Evolutionary conservation across 225 moss, liverwort and hornwort species (phyloP).

Genomic region (Sphagnum contortum): DNA sequence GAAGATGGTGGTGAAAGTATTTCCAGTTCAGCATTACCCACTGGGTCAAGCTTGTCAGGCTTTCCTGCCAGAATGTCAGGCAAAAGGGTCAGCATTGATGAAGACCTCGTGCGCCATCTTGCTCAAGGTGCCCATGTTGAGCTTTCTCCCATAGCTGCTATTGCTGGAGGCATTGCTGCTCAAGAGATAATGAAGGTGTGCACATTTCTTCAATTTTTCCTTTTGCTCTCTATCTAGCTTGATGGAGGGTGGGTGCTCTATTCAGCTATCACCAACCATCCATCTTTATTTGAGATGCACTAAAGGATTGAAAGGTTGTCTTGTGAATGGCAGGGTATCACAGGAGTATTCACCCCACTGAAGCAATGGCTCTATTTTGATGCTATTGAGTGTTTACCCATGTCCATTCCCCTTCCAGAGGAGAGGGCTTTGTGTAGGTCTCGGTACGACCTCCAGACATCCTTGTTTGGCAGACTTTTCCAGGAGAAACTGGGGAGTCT

Average conservation of each 20-base stretch:
- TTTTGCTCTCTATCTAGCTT: slow-evolving; percentile 1
- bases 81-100: slow-evolving; percentile 35
- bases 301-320: no score
- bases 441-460: slow-evolving; percentile 80
- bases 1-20: slow-evolving; percentile 34
- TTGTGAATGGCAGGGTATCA: slow-evolving; percentile 57
- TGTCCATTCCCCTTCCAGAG: slow-evolving; percentile 37
- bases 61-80: slow-evolving; percentile 19
- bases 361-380: slow-evolving; percentile 97
- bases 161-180: slow-evolving; percentile 88
- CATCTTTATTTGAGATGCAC: no score
- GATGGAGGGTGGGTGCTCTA: no score
- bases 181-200: slow-evolving; percentile 88
- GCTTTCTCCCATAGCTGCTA: slow-evolving; percentile 68
- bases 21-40: slow-evolving; percentile 17
- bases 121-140: slow-evolving; percentile 64
- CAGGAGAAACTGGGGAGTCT: slow-evolving; percentile 84
- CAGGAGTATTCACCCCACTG: slow-evolving; percentile 71
- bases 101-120: slow-evolving; percentile 54
- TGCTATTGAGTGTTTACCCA: slow-evolving; percentile 77
- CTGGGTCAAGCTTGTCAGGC: slow-evolving; percentile 13
- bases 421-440: slow-evolving; percentile 60
- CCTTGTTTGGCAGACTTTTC: slow-evolving; percentile 79
- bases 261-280: no score
- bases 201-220: no score